Percentiles rank a stretch among this genome's conserved stretches.
Evolutionary conservation across 352 stramenopile species (phyloP).

Genomic region (Discostella stelligera): DNA sequence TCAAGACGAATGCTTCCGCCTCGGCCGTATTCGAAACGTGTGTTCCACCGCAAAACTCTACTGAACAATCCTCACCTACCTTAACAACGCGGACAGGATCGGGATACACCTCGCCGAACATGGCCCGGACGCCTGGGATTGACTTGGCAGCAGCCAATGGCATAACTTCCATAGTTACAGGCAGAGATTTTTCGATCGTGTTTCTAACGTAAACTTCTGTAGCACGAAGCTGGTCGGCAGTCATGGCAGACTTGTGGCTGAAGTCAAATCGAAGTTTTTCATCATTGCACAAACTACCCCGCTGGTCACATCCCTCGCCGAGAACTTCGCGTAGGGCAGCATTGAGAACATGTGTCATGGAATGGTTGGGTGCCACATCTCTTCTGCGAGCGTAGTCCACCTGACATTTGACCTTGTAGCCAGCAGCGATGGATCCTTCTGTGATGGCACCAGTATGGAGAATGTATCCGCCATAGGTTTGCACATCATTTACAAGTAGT

Average conservation of each 20-base stretch:
- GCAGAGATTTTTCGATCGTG: conserved; percentile 86
- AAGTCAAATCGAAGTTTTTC: conserved; percentile 99
- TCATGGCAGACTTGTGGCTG: conserved; percentile 94
- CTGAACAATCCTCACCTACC: conserved; percentile 92
- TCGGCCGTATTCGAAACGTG: conserved; percentile 95
- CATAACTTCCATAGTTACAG: conserved; percentile 87
- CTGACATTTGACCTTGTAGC: conserved; percentile 85
- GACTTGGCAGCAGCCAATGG: conserved; percentile 90
- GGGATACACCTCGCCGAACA: conserved; percentile 99
- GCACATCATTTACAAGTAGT: conserved; percentile 87
- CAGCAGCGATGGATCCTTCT: conserved; percentile 78
- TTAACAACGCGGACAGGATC: conserved; percentile 97
- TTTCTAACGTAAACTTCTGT: conserved; percentile 86
- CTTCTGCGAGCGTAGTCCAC: conserved; percentile 93
- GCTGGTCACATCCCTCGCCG: conserved; percentile 92
- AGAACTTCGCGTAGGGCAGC: conserved; percentile 94
- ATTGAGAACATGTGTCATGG: conserved; percentile 99
- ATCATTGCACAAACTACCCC: conserved; percentile 94
- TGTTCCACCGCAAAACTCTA: conserved; percentile 99
- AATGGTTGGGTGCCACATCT: conserved; percentile 97
- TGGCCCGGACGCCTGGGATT: conserved; percentile 94
- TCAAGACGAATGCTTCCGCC: conserved; percentile 94
- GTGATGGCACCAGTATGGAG: conserved; percentile 89
- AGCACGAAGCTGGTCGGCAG: conserved; percentile 86
- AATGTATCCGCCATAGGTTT: conserved; percentile 94